phyloP scores from a whole-genome alignment of 129 eudicot species.

The Flaveria bidentis region DNA sequence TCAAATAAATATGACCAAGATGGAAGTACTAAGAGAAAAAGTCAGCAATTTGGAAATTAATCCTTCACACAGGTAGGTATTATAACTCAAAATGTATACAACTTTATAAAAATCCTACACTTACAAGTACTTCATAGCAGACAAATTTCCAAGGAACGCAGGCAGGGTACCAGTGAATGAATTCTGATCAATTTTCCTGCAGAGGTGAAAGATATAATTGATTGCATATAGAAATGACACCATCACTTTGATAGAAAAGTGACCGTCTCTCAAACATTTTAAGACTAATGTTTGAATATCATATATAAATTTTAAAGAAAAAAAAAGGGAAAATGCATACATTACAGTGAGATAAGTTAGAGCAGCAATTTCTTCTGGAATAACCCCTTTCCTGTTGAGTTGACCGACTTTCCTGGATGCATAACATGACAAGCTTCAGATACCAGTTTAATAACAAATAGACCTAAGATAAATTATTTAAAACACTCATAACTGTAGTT shows the following conservation, averaged over 20 bases:
- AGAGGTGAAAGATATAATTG: constrained; percentile 10
- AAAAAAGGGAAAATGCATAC: constrained; percentile 35
- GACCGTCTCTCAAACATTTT: constrained; percentile 9
- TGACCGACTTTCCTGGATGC: constrained; percentile 46
- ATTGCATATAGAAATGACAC: constrained; percentile 4
- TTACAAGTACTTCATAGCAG: constrained; percentile 36
- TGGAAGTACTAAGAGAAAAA: not conserved
- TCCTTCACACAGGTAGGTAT: not conserved
- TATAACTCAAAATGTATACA: not conserved
- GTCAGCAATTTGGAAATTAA: not conserved
- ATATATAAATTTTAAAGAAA: not conserved
- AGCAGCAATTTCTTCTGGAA: constrained; percentile 47
- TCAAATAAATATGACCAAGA: constrained; percentile 16
- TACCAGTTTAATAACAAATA: not conserved
- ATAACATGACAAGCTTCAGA: constrained; percentile 14
- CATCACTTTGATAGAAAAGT: not conserved
- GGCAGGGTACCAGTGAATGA: constrained; percentile 69
- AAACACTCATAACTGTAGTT: not conserved
- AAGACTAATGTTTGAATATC: constrained; percentile 3
- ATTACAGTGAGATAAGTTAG: constrained; percentile 46
- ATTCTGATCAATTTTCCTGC: constrained; percentile 57
- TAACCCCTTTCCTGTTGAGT: constrained; percentile 42
- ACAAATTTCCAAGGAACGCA: constrained; percentile 58
- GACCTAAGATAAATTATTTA: not conserved
- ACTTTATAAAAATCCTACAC: constrained; percentile 30